These are phyloP conservation scores for Vitis vinifera DNA, from an alignment of 164 flowering plant genomes.

Conservation along the genomic window ASM3070453v1 NC_081810.1:5052001-5052500, in stretches of 20 bases:
- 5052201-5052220: too few relatives aligned
- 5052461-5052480: conserved; percentile 52
- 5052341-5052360: conserved; percentile 31
- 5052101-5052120: neutral
- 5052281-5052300: neutral
- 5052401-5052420: conserved; percentile 84
- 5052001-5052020: too few relatives aligned
- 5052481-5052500: conserved; percentile 59
- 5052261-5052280: neutral
- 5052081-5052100: neutral
- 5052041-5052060: neutral
- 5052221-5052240: too few relatives aligned
- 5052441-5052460: conserved; percentile 57
- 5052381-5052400: conserved; percentile 46
- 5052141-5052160: too few relatives aligned
- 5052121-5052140: neutral
- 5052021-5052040: too few relatives aligned
- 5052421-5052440: conserved; percentile 56
- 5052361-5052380: conserved; percentile 54
- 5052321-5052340: conserved; percentile 13
- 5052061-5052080: neutral
- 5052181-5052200: too few relatives aligned
- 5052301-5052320: conserved; percentile 18
- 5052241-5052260: too few relatives aligned
- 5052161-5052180: too few relatives aligned